A percentile compares a stretch with the other conserved stretches of the same genome.
phyloP scores from a whole-genome alignment of 768 basidiomycete genomes.

The Dacryopinax spathularia region DNA sequence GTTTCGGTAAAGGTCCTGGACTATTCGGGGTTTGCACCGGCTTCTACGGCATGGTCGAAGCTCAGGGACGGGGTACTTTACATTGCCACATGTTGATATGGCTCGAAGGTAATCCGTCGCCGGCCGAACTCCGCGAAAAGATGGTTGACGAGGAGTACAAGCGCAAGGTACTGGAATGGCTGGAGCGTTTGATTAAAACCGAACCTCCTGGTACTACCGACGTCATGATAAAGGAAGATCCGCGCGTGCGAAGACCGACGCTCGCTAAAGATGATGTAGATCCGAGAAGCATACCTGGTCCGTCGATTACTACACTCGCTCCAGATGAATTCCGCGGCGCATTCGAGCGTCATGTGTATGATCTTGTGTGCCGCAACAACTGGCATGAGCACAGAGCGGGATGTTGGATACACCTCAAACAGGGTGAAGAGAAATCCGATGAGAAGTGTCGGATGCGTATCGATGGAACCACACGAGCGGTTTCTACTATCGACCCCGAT shows the following conservation, averaged over 20 bases:
- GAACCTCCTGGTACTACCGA: conserved; percentile 14
- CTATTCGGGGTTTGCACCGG: conserved; percentile 24
- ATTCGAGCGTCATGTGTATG: background rate
- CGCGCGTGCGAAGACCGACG: background rate
- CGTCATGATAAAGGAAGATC: background rate
- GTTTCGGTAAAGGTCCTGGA: conserved; percentile 15
- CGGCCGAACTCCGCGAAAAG: conserved; percentile 19
- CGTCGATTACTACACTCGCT: background rate
- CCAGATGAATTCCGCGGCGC: too few relatives aligned
- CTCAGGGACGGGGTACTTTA: conserved; percentile 28
- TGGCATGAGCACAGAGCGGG: conserved; percentile 20
- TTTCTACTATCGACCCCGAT: conserved; percentile 15
- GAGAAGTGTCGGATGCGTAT: conserved; percentile 21
- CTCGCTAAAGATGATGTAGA: background rate
- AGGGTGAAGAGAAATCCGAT: conserved; percentile 18
- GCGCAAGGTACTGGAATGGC: conserved; percentile 12
- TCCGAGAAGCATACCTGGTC: background rate
- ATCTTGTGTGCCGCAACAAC: background rate
- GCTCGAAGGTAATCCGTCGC: conserved; percentile 26
- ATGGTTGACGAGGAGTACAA: conserved; percentile 15
- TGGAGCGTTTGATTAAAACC: conserved; percentile 21
- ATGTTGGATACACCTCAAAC: conserved; percentile 29
- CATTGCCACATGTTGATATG: conserved; percentile 33
- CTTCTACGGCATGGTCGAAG: conserved; percentile 32
- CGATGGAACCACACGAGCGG: conserved; percentile 6